These are phyloP conservation scores for Suillus luteus DNA, from an alignment of 768 basidiomycete genomes.

Conservation along the genomic window DNA sequence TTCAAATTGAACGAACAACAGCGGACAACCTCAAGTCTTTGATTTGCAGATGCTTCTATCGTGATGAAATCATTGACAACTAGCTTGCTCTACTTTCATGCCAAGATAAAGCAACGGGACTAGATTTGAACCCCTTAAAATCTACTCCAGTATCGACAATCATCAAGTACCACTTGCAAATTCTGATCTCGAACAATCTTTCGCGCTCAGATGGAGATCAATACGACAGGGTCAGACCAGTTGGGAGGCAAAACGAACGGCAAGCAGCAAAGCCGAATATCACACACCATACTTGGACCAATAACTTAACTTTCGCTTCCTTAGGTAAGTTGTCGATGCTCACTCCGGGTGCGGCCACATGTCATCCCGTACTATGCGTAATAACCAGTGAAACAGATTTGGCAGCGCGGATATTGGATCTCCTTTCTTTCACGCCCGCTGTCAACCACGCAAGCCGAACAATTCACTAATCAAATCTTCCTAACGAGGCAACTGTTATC, in stretches of 20 bases:
- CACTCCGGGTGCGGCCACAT: neutral
- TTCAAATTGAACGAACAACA: neutral
- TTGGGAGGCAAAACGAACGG: neutral
- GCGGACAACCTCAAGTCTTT: neutral
- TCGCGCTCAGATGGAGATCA: neutral
- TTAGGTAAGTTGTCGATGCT: neutral
- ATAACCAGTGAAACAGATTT: neutral
- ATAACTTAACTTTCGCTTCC: neutral
- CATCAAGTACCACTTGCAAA: neutral
- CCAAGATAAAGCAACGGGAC: neutral
- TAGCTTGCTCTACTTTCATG: too few relatives aligned
- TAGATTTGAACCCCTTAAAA: neutral
- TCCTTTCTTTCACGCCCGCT: neutral
- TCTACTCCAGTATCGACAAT: neutral
- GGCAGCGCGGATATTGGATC: neutral
- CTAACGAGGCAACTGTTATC: neutral
- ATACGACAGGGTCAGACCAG: neutral
- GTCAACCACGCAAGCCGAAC: constrained; percentile 1
- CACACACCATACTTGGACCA: neutral
- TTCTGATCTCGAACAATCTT: neutral
- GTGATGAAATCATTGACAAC: too few relatives aligned
- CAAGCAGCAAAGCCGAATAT: neutral
- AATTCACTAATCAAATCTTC: neutral
- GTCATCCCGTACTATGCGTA: neutral
- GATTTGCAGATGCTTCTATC: too few relatives aligned